phyloP scores from a whole-genome alignment of 495 filamentous ascomycete species.

The Hypoxylon crocopeplum region DNA sequence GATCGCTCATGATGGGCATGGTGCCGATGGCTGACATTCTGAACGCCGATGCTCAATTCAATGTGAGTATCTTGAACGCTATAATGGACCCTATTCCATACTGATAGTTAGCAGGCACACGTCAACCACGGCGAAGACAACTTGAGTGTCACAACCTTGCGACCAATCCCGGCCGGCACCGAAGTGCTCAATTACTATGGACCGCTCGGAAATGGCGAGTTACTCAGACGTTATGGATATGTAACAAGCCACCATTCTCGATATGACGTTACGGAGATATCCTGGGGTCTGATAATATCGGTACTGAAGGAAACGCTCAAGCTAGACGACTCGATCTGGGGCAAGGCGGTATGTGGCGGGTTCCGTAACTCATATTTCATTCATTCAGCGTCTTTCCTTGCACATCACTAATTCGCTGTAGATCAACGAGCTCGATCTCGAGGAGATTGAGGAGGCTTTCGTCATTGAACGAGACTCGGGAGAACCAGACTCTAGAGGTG shows the following conservation, averaged over 20 bases:
- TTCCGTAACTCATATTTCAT: constrained; percentile 12
- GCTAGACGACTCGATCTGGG: constrained; percentile 49
- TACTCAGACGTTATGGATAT: constrained; percentile 89
- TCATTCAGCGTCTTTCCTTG: background rate
- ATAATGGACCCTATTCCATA: constrained; percentile 33
- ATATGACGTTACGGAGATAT: constrained; percentile 84
- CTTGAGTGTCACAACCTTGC: constrained; percentile 71
- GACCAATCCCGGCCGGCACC: constrained; percentile 69
- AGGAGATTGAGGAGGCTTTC: constrained; percentile 53
- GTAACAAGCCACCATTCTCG: constrained; percentile 75
- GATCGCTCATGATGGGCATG: constrained; percentile 75
- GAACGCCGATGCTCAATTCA: constrained; percentile 87
- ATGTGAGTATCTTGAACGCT: constrained; percentile 47
- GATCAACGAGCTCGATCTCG: constrained; percentile 37
- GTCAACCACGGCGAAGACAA: constrained; percentile 72
- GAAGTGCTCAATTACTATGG: constrained; percentile 95
- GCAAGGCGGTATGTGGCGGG: constrained; percentile 51
- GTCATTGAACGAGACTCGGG: constrained; percentile 52
- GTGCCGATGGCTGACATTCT: constrained; percentile 91
- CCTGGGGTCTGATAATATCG: constrained; percentile 59
- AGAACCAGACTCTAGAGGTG: constrained; percentile 47
- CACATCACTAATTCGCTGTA: constrained; percentile 7
- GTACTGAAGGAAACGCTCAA: constrained; percentile 50
- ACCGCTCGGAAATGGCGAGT: constrained; percentile 77
- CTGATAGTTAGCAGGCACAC: constrained; percentile 56